phyloP scores from a whole-genome alignment of 2,329 filamentous ascomycete species.

The Tolypocladium inflatum region DNA sequence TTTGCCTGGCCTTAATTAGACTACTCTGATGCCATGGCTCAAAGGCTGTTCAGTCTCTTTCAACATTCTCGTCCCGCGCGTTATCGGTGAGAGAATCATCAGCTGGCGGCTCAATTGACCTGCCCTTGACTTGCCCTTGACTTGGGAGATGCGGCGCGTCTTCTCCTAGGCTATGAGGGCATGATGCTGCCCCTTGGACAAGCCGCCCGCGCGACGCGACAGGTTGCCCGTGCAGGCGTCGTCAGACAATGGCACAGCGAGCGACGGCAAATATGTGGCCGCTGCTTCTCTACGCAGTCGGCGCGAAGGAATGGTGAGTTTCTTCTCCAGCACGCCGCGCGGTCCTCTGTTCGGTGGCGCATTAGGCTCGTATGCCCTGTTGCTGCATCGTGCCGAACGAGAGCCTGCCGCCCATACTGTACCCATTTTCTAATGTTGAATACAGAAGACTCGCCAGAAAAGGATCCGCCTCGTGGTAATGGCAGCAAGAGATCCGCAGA shows the following conservation, averaged over 20 bases:
- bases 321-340: not conserved
- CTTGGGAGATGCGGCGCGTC: not conserved
- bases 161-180: not conserved
- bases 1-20: not conserved
- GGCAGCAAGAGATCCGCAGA: conserved; percentile 10
- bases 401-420: not conserved
- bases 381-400: not conserved
- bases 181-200: not conserved
- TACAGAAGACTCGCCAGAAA: not conserved
- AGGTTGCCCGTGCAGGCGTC: not conserved
- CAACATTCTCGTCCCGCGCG: not conserved
- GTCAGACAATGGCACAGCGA: not conserved
- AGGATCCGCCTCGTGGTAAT: not conserved
- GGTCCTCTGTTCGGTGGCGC: not conserved
- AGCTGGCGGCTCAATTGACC: not conserved
- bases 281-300: conserved; percentile 2
- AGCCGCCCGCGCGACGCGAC: not conserved
- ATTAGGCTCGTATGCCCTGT: not conserved
- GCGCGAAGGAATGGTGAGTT: conserved; percentile 1
- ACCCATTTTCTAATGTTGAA: not conserved
- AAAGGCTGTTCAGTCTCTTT: not conserved
- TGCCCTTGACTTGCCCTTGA: not conserved
- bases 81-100: no score
- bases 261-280: not conserved
- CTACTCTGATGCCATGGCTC: not conserved